Base-by-base conservation (phyloP, 345 rosid species). In the Euphorbia tirucalli region DNA sequence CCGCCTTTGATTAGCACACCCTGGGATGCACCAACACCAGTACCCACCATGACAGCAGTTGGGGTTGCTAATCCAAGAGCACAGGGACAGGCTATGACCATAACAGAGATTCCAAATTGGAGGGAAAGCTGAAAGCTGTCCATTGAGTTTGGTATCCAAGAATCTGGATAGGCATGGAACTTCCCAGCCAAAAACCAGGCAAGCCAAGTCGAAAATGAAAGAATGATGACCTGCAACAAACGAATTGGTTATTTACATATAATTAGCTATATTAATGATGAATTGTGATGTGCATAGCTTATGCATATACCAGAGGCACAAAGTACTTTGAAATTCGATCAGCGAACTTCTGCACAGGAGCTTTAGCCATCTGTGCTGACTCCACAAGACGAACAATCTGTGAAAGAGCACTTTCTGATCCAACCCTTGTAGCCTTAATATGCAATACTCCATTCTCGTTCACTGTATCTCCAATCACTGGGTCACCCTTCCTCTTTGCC, bases 11-110 rank as follows among this genome's bases (percentile, higher is more conserved):
- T 90, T 37, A 94, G 83, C 43, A 94, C 91, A 21, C 99, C 99
- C 75, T 84, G 96, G 41, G 99, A 94, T 61, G 99, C 99, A 64
- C 99, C 97, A 46, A 92, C 97, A 50, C 99, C 99, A 5, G 99
- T 92, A 22, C 97, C 99, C 48, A 94, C 99, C 99, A 94, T 94
- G 65, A 94, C 97, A 71, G 99, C 99, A 0, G 99, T 94, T 24
- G 99, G 97, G 62, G 99, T 94, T n/a, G 99, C 99, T 14, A 94
- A 84, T 11, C 97, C 97, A 14, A 94, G 85, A 72, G 99, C 97
- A 74, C 99, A 94, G 25, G 97, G 99, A 69, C 99, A 94, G 41
- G 99, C 99, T 61, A 94, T 92, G 75, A 94, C 99, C 96, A 94
- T 90, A 28, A 94, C 99, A 22, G 99, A 90, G 74, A 94, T 94